Evolutionary conservation across 768 basidiomycete genomes (phyloP).

Genomic region (Suillus spraguei): DNA sequence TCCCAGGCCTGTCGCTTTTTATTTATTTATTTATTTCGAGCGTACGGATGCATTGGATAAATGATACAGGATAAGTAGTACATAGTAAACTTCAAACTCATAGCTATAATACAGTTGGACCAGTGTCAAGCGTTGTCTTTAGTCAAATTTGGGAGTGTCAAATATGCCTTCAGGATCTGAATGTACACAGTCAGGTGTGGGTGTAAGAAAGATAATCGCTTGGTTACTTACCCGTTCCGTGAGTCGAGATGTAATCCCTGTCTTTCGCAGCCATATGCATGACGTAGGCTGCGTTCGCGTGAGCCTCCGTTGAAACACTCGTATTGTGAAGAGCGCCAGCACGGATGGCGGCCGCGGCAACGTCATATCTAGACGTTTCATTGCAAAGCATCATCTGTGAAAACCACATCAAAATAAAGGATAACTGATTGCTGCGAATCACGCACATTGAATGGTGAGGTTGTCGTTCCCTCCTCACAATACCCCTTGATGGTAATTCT

Average conservation of each 20-base stretch:
- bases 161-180: conserved; percentile 42
- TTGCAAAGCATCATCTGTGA: conserved; percentile 77
- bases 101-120: neutral
- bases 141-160: conserved; percentile 46
- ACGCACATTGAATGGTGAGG: conserved; percentile 76
- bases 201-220: neutral
- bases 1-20: conserved; percentile 59
- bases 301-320: conserved; percentile 57
- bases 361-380: conserved; percentile 64
- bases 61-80: neutral
- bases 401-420: conserved; percentile 3
- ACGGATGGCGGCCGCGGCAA: conserved; percentile 62
- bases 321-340: conserved; percentile 55
- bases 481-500: conserved; percentile 65
- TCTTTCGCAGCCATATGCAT: conserved; percentile 65
- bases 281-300: conserved; percentile 56
- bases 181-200: neutral
- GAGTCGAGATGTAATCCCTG: conserved; percentile 57
- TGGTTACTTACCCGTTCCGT: conserved; percentile 54
- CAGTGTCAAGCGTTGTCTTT: neutral
- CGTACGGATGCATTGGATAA: neutral
- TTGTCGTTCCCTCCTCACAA: conserved; percentile 77
- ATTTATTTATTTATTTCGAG: conserved; percentile 19
- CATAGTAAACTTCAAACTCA: neutral
- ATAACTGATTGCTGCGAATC: neutral